These are phyloP conservation scores for Penicillium polonicum DNA, from an alignment of 2,329 filamentous ascomycete genomes.

Conservation along the genomic window DNA sequence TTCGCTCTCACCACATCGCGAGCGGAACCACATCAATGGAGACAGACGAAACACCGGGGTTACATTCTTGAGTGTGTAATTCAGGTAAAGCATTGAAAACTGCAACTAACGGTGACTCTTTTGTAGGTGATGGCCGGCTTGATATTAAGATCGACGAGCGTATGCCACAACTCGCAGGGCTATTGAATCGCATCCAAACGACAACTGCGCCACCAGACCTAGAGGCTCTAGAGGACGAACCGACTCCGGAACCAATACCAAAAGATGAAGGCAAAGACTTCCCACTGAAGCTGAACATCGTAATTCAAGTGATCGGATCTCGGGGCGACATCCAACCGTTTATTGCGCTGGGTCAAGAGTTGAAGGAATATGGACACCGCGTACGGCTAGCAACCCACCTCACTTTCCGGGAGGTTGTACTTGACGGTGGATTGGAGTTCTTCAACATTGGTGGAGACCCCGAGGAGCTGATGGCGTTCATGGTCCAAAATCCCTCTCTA, in stretches of 20 bases:
- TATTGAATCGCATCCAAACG: slow-evolving; percentile 17
- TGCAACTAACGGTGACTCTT: background rate
- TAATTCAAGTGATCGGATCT: slow-evolving; percentile 73
- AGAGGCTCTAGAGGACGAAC: background rate
- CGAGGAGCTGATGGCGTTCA: slow-evolving; percentile 76
- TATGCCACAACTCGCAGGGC: slow-evolving; percentile 20
- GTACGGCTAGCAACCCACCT: slow-evolving; percentile 72
- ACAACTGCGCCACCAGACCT: slow-evolving; percentile 14
- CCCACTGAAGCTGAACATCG: slow-evolving; percentile 54
- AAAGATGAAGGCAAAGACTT: slow-evolving; percentile 14
- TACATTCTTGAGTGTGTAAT: slow-evolving; percentile 13
- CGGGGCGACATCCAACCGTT: slow-evolving; percentile 76
- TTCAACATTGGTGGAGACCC: slow-evolving; percentile 74
- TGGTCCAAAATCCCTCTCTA: slow-evolving; percentile 84
- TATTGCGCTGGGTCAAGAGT: slow-evolving; percentile 64
- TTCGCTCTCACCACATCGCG: background rate
- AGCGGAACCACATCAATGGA: slow-evolving; percentile 18
- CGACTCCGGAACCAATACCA: background rate
- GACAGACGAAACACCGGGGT: slow-evolving; percentile 22
- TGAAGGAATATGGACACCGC: slow-evolving; percentile 69
- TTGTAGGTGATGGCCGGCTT: slow-evolving; percentile 23
- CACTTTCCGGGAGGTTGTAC: slow-evolving; percentile 66
- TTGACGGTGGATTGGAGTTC: slow-evolving; percentile 71
- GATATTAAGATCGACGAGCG: slow-evolving; percentile 25
- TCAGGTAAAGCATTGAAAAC: background rate